Evolutionary conservation across 2,329 filamentous ascomycete genomes (phyloP).

Genomic region (Neoarthrinium moseri): DNA sequence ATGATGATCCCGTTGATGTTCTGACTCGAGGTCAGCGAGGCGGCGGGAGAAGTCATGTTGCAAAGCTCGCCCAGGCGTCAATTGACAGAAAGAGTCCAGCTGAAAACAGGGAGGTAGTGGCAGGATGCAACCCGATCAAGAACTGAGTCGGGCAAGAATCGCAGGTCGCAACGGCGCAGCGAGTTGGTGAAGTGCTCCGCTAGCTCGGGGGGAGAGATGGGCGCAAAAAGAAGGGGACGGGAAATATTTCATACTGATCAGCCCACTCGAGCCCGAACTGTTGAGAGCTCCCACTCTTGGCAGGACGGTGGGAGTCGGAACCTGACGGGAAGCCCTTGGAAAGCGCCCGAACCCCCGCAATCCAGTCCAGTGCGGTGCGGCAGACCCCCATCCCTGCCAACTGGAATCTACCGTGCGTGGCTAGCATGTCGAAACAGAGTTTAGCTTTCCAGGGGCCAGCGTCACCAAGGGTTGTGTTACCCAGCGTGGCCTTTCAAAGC

Average conservation of each 20-base stretch:
- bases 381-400: no score
- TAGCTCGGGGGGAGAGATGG: neutral
- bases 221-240: slow-evolving; percentile 1
- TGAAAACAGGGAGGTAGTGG: neutral
- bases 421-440: slow-evolving; percentile 9
- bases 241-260: slow-evolving; percentile 8
- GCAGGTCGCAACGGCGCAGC: neutral
- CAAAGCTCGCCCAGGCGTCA: neutral
- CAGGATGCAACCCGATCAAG: neutral
- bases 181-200: neutral
- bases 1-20: slow-evolving; percentile 82
- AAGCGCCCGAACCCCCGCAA: neutral
- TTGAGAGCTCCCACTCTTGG: slow-evolving; percentile 8
- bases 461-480: no score
- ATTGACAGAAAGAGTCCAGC: neutral
- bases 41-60: slow-evolving; percentile 35
- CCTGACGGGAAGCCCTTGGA: no score
- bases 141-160: neutral
- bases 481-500: no score
- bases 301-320: no score
- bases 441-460: no score
- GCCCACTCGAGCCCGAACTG: slow-evolving; percentile 3
- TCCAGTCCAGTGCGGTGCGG: no score
- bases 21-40: slow-evolving; percentile 51
- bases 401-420: no score